Base-by-base conservation (phyloP, 1,284 basidiomycete species). In the Meira nashicola region DNA sequence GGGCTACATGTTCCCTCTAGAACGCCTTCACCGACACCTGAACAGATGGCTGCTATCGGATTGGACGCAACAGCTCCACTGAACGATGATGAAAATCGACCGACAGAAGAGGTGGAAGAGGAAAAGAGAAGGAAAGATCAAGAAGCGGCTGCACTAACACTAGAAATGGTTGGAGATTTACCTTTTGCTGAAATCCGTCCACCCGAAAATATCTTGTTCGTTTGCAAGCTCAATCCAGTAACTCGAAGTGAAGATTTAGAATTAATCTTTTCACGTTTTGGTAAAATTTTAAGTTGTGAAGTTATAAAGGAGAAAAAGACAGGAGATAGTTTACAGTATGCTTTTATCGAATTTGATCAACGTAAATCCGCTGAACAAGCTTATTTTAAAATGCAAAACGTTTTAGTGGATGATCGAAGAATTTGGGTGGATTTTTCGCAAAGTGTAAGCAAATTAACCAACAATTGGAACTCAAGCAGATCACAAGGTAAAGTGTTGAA, bases 331-430 rank as follows among this genome's bases (percentile, higher is more conserved):
- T 80, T 99, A 62, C 94, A 98, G 78, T 99, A 98, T 78, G 94
- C 95, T 1, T 98, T 99, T 75, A 92, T 99, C 73, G 95, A 98
- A 80, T 99, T 96, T 80, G 92, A 95, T 77, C 88, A 89, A 78
- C 82, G 87, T 50, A 89, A 92, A 60, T 87, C 92, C 44, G 93
- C 94, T 1, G 94, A 98, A 78, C 87, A 92, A 87, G 94, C 92
- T 14, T 99, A 98, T 80, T 93, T 96, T 82, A 98, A 97, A 80
- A 99, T 99, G 94, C 94, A 98, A 79, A 97, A 96, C 73, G 94
- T 98, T 0, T 82, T 99, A 8, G 89, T 99, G n/a, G 94, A 99
- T 78, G 95, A 99, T 79, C 85, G 93, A 15, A 85, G 95, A 19
- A 98, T 99, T 77, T 97, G 94, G 89, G 94, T 99, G 64, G 93